Conservation (phyloP, 345 rosid genomes). For the Erysimum cheiranthoides region DNA sequence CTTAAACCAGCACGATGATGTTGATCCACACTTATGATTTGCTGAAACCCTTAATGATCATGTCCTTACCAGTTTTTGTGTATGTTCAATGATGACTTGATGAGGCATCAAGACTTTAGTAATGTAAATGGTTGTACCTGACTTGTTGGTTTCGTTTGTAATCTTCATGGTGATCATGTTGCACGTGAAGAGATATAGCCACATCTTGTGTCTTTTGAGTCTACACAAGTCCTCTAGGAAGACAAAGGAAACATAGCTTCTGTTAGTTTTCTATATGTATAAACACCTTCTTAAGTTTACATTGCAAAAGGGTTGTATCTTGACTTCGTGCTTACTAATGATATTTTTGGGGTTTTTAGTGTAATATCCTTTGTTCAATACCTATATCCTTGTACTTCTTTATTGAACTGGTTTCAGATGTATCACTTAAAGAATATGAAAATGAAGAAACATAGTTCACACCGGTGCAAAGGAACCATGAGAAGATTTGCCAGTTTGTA, state of each 20-base stretch:
- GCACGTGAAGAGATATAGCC: not conserved
- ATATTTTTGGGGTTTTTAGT: not conserved
- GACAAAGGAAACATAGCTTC: not conserved
- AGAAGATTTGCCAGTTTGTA: not conserved
- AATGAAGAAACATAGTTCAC: not conserved
- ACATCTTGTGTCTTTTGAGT: slow-evolving; percentile 6
- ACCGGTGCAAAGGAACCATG: not conserved
- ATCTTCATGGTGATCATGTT: slow-evolving; percentile 3
- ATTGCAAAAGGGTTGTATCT: not conserved
- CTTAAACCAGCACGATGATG: slow-evolving; percentile 48
- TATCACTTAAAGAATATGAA: not conserved
- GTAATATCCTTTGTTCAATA: not conserved
- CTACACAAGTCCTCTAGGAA: not conserved
- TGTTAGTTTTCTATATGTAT: not conserved
- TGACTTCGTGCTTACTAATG: not conserved
- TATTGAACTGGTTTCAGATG: slow-evolving; percentile 1
- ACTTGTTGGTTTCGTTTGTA: not conserved
- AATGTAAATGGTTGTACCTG: slow-evolving; percentile 8
- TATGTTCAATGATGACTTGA: not conserved
- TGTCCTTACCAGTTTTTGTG: slow-evolving; percentile 16
- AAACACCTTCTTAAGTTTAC: not conserved
- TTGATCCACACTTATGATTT: slow-evolving; percentile 9
- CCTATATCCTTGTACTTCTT: not conserved
- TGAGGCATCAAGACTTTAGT: not conserved
- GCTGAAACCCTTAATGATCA: not conserved